phyloP scores from a whole-genome alignment of 1,139 yeast species.

The Yamadazyma diospyri region DNA sequence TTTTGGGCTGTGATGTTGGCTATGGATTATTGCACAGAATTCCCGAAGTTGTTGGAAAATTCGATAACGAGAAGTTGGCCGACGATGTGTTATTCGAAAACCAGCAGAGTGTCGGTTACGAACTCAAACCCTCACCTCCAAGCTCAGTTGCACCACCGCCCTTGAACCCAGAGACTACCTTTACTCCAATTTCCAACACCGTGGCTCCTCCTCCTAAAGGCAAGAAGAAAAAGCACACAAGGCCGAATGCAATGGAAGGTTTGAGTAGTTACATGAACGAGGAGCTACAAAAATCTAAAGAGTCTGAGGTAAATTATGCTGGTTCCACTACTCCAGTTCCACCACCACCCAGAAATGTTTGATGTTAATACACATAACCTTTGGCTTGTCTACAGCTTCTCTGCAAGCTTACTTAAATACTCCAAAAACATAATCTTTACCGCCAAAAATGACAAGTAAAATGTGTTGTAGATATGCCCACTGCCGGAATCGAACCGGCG shows the following conservation, averaged over 20 bases:
- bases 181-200: slow-evolving; percentile 8
- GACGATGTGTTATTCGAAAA: slow-evolving; percentile 41
- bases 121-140: slow-evolving; percentile 7
- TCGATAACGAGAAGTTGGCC: slow-evolving; percentile 26
- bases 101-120: slow-evolving; percentile 17
- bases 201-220: slow-evolving; percentile 18
- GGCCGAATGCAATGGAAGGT: slow-evolving; percentile 23
- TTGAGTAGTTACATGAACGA: slow-evolving; percentile 45
- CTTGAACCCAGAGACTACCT: slow-evolving; percentile 7
- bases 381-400: too few species aligned
- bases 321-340: slow-evolving; percentile 16
- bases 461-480: slow-evolving; percentile 39
- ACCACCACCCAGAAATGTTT: slow-evolving; percentile 31
- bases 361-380: too few species aligned
- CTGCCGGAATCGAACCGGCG: slow-evolving; percentile 56
- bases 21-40: slow-evolving; percentile 84
- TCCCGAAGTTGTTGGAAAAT: slow-evolving; percentile 64
- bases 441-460: too few species aligned
- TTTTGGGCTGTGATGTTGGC: slow-evolving; percentile 93
- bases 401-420: too few species aligned
- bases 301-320: slow-evolving; percentile 31
- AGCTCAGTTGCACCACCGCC: slow-evolving; percentile 9
- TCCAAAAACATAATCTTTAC: too few species aligned
- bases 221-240: slow-evolving; percentile 28
- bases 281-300: slow-evolving; percentile 42